Conservation (phyloP, 257 asterid species). For the Fraxinus cuspidata region DNA sequence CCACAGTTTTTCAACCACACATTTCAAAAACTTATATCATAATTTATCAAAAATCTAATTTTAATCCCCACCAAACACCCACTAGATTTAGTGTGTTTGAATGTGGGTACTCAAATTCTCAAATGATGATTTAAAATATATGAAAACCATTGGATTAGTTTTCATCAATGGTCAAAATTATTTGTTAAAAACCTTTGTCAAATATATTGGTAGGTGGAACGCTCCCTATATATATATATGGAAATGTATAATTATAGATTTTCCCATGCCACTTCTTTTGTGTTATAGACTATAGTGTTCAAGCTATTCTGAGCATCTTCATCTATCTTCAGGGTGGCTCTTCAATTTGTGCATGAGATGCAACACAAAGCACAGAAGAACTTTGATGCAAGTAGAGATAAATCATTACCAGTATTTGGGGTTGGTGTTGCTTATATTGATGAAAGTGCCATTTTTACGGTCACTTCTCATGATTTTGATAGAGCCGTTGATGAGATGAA, state of each 20-base stretch:
- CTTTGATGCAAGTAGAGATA: constrained; percentile 79
- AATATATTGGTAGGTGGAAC: too few relatives aligned
- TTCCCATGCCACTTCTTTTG: not conserved
- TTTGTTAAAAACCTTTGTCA: too few relatives aligned
- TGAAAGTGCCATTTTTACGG: constrained; percentile 44
- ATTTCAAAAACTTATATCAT: too few relatives aligned
- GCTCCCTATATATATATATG: too few relatives aligned
- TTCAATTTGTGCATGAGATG: constrained; percentile 89
- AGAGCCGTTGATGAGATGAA: constrained; percentile 58
- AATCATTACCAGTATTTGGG: constrained; percentile 77
- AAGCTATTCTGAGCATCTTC: constrained; percentile 11
- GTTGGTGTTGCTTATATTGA: constrained; percentile 84
- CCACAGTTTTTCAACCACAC: too few relatives aligned
- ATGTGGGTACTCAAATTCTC: too few relatives aligned
- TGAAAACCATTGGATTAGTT: too few relatives aligned
- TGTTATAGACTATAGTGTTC: not conserved
- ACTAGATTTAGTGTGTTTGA: too few relatives aligned
- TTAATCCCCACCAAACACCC: too few relatives aligned
- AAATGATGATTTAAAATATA: too few relatives aligned
- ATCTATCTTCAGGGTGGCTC: constrained; percentile 71
- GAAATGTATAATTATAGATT: not conserved
- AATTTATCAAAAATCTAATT: too few relatives aligned
- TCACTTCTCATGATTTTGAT: constrained; percentile 38
- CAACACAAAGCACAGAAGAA: constrained; percentile 80
- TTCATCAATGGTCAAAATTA: too few relatives aligned